Evolutionary conservation across 495 filamentous ascomycete genomes (phyloP).

Genomic region (Xanthoparmelia taractica): DNA sequence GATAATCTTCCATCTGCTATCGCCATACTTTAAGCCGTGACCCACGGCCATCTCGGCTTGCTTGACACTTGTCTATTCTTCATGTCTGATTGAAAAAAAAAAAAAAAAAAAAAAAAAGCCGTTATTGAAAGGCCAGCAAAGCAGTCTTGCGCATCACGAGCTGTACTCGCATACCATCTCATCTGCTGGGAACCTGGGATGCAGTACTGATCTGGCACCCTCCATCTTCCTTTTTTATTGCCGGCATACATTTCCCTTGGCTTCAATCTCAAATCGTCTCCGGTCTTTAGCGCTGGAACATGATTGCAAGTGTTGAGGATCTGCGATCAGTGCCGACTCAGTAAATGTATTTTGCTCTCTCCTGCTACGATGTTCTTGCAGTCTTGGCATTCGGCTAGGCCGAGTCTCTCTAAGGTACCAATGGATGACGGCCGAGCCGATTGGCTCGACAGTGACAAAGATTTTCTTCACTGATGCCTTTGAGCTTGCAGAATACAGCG

Average conservation of each 20-base stretch:
- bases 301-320: background rate
- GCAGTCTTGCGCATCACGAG: background rate
- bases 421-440: background rate
- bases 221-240: background rate
- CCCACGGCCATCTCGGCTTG: background rate
- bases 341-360: background rate
- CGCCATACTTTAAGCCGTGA: too few species aligned
- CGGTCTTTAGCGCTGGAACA: background rate
- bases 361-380: background rate
- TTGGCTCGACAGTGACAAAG: background rate
- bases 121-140: background rate
- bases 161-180: background rate
- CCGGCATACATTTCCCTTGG: background rate
- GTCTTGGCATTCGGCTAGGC: background rate
- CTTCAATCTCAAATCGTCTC: background rate
- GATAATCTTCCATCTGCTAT: too few species aligned
- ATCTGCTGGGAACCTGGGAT: background rate
- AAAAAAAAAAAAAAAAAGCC: too few species aligned
- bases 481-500: too few species aligned
- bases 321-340: background rate
- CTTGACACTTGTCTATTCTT: background rate
- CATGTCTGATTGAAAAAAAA: background rate
- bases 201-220: background rate
- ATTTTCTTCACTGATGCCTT: background rate
- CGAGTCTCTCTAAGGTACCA: background rate